Conservation (phyloP, 805 yeast species). For the Wickerhamomyces sydowiorum region DNA sequence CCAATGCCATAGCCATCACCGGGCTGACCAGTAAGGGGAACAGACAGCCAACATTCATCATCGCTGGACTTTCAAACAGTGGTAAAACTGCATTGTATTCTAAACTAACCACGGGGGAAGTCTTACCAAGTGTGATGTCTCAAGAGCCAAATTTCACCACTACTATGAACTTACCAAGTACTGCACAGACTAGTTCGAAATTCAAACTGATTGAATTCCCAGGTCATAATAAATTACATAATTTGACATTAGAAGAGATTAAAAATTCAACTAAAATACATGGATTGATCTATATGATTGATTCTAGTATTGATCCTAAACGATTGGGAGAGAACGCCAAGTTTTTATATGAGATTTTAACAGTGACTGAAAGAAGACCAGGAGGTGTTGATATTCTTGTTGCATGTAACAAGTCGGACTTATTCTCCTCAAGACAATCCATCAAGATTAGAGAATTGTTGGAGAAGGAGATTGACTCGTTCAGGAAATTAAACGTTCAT, state of each 20-base stretch:
- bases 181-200: constrained; percentile 28
- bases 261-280: constrained; percentile 38
- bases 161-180: constrained; percentile 33
- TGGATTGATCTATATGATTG: constrained; percentile 76
- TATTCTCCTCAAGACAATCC: constrained; percentile 76
- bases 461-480: constrained; percentile 56
- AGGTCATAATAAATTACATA: constrained; percentile 74
- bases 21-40: constrained; percentile 12
- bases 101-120: constrained; percentile 23
- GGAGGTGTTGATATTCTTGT: constrained; percentile 70
- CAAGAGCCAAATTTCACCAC: constrained; percentile 40
- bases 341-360: constrained; percentile 53
- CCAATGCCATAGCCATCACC: constrained; percentile 9
- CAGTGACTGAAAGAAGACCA: constrained; percentile 55
- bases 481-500: constrained; percentile 43
- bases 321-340: constrained; percentile 49
- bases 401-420: constrained; percentile 82
- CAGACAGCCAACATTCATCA: constrained; percentile 49
- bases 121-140: constrained; percentile 41
- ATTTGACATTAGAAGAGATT: constrained; percentile 45
- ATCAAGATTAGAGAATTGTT: constrained; percentile 51
- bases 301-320: constrained; percentile 53
- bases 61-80: constrained; percentile 57
- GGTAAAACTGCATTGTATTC: constrained; percentile 63
- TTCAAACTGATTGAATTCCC: constrained; percentile 74